Evolutionary conservation across 1,284 basidiomycete species (phyloP).

Genomic region (Ceratobasidium sp.): DNA sequence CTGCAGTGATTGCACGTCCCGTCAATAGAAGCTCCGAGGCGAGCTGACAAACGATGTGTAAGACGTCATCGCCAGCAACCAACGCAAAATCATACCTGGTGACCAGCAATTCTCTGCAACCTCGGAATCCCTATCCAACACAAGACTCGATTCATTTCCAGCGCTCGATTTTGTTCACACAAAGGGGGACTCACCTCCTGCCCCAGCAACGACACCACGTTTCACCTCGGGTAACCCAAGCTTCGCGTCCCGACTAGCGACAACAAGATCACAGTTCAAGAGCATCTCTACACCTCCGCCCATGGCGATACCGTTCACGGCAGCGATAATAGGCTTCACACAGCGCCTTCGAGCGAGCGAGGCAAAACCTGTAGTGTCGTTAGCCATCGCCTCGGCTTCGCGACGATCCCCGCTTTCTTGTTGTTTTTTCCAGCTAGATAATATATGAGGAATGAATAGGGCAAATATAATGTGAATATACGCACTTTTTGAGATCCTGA

Average conservation of each 20-base stretch:
- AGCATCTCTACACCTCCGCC: conserved; percentile 85
- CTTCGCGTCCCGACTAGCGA: conserved; percentile 75
- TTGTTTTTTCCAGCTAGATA: conserved; percentile 63
- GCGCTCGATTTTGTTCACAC: conserved; percentile 19
- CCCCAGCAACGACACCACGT: conserved; percentile 77
- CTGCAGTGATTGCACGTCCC: conserved; percentile 72
- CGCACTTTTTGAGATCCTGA: conserved; percentile 77
- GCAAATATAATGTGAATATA: conserved; percentile 39
- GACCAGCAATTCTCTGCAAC: conserved; percentile 68
- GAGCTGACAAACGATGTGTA: conserved; percentile 57
- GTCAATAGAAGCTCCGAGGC: conserved; percentile 82
- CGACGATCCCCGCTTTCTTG: conserved; percentile 58
- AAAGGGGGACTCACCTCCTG: conserved; percentile 67
- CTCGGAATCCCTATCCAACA: conserved; percentile 61
- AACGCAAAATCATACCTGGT: conserved; percentile 63
- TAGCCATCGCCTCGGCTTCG: conserved; percentile 59
- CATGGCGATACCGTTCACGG: conserved; percentile 81
- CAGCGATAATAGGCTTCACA: conserved; percentile 83
- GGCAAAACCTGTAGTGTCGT: conserved; percentile 70
- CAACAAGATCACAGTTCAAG: conserved; percentile 83
- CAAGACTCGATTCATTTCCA: neutral
- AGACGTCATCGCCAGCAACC: conserved; percentile 9
- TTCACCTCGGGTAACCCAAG: conserved; percentile 86
- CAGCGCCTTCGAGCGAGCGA: conserved; percentile 75
- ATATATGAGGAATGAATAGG: conserved; percentile 25